phyloP scores from a whole-genome alignment of 768 basidiomycete species.

The Termitomyces sp. region DNA sequence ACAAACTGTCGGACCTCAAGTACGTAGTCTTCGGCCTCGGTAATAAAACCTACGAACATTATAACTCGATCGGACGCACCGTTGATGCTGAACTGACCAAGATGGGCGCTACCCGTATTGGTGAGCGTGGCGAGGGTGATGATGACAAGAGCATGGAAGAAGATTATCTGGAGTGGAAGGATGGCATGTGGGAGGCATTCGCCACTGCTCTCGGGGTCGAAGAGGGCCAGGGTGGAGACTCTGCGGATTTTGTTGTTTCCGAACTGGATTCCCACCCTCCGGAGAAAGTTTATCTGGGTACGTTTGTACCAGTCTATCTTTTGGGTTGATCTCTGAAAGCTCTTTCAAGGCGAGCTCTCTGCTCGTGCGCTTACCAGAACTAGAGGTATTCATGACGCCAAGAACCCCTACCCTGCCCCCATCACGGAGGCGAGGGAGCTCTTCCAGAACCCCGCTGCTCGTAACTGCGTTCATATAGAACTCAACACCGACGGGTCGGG shows the following conservation, averaged over 20 bases:
- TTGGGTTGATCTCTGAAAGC: conserved; percentile 11
- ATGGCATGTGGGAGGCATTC: conserved; percentile 92
- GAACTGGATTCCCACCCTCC: conserved; percentile 69
- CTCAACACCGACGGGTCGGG: conserved; percentile 92
- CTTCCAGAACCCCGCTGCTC: conserved; percentile 64
- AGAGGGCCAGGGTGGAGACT: conserved; percentile 94
- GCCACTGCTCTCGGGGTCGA: conserved; percentile 81
- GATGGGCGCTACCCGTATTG: conserved; percentile 83
- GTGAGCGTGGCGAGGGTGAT: conserved; percentile 91
- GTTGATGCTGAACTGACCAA: conserved; percentile 69
- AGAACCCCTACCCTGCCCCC: conserved; percentile 93
- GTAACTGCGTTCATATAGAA: conserved; percentile 94
- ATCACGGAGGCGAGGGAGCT: conserved; percentile 76
- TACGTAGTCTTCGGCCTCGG: conserved; percentile 95
- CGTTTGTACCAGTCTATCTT: conserved; percentile 16
- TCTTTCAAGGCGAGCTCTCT: conserved; percentile 77
- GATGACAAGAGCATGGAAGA: conserved; percentile 99
- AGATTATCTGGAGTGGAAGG: conserved; percentile 99
- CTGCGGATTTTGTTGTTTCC: conserved; percentile 88
- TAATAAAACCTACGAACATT: conserved; percentile 93
- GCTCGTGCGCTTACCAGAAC: conserved; percentile 90
- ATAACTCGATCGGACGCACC: conserved; percentile 82
- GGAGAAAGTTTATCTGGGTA: conserved; percentile 93
- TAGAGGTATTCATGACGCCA: conserved; percentile 95
- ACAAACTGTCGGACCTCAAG: conserved; percentile 76